Conservation (phyloP, 495 filamentous ascomycete species). For the Aspergillus asperescens region DNA sequence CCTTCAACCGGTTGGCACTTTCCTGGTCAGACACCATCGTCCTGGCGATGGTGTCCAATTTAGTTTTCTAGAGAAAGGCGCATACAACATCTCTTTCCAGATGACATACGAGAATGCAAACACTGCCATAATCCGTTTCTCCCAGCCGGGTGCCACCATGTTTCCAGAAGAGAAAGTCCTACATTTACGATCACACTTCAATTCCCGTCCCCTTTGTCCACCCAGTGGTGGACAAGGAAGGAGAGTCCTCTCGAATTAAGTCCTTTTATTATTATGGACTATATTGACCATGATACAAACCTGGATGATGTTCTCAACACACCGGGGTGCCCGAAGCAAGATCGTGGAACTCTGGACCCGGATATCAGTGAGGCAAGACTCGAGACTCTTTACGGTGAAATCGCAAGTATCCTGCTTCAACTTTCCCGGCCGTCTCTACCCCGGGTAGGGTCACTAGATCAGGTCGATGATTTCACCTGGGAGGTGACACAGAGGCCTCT, state of each 20-base stretch:
- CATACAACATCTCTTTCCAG: conserved; percentile 23
- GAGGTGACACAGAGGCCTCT: conserved; percentile 16
- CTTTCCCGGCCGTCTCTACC: conserved; percentile 24
- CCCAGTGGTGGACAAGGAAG: conserved; percentile 28
- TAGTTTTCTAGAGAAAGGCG: conserved; percentile 17
- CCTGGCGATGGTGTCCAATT: conserved; percentile 18
- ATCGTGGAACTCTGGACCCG: conserved; percentile 24
- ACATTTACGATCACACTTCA: conserved; percentile 27
- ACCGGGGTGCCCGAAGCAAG: conserved; percentile 14
- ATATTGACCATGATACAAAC: conserved; percentile 31
- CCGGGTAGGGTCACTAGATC: conserved; percentile 28
- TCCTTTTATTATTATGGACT: conserved; percentile 48
- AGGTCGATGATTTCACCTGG: conserved; percentile 24
- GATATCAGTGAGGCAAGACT: conserved; percentile 25
- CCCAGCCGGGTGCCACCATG: conserved; percentile 18
- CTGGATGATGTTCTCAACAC: conserved; percentile 29
- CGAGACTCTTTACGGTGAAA: conserved; percentile 24
- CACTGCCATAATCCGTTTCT: conserved; percentile 22
- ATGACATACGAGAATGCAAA: conserved; percentile 18
- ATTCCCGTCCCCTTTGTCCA: conserved; percentile 35
- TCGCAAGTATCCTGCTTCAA: conserved; percentile 31
- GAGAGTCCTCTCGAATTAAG: conserved; percentile 29
- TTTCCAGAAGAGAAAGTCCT: conserved; percentile 37
- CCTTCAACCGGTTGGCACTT: conserved; percentile 22
- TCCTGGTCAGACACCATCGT: conserved; percentile 17